These are phyloP conservation scores for Alternaria triticimaculans DNA, from an alignment of 2,329 filamentous ascomycete species.

Conservation along the genomic window DNA sequence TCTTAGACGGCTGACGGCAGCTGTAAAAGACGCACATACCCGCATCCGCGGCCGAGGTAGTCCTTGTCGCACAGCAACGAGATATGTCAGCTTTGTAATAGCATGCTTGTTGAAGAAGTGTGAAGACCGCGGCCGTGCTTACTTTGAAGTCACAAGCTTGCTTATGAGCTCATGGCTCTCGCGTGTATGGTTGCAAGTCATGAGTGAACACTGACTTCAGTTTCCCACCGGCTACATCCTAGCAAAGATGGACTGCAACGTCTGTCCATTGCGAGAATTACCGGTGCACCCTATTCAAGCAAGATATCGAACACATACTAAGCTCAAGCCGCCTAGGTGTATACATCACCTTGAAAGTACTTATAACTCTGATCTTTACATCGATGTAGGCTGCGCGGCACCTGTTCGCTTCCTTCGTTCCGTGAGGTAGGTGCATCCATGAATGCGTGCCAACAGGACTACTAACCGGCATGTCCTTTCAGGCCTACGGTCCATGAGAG, in stretches of 20 bases:
- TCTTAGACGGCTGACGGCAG: not conserved
- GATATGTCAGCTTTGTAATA: not conserved
- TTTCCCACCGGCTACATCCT: fast-evolving
- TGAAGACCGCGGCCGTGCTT: not conserved
- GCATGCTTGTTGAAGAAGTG: not conserved
- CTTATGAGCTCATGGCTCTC: not conserved
- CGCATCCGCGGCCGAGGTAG: not conserved
- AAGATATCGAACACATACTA: fast-evolving
- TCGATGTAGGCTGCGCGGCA: not conserved
- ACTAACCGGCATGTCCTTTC: not conserved
- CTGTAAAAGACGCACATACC: not conserved
- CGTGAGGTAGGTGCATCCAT: not conserved
- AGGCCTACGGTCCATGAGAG: not conserved
- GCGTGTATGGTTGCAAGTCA: not conserved
- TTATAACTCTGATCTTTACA: not conserved
- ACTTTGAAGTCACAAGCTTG: not conserved
- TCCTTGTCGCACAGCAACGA: not conserved
- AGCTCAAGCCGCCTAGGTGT: fast-evolving
- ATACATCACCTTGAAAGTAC: not conserved
- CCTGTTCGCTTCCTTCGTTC: not conserved
- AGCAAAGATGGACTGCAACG: not conserved
- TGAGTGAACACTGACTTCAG: not conserved
- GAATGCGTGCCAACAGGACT: not conserved
- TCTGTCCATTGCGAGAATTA: not conserved
- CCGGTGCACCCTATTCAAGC: not conserved